Percentiles rank a stretch among this genome's conserved stretches.
Conservation (phyloP, 1,284 basidiomycete species). For the Leccinum griseonigrum region DNA sequence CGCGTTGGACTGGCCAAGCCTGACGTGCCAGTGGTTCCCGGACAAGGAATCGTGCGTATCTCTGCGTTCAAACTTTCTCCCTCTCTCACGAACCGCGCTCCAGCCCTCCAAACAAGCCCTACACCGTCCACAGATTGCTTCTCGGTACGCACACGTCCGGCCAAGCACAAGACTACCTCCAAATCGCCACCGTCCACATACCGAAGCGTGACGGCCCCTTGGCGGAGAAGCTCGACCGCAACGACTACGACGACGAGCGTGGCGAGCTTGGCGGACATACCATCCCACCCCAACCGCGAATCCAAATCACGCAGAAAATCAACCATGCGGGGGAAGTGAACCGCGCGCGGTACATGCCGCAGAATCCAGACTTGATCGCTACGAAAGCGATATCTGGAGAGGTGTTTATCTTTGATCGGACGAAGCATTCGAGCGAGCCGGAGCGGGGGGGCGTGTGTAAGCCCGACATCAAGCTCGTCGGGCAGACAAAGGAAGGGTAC, state of each 20-base stretch:
- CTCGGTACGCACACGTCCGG: conserved; percentile 98
- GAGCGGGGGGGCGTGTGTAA: conserved; percentile 81
- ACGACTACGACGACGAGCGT: conserved; percentile 90
- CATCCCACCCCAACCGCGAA: conserved; percentile 73
- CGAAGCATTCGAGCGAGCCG: conserved; percentile 94
- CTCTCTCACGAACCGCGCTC: conserved; percentile 1
- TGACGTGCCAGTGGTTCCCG: conserved; percentile 99
- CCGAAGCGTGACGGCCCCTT: conserved; percentile 73
- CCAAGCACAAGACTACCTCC: conserved; percentile 92
- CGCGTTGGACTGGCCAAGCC: conserved; percentile 95
- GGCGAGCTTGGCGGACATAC: conserved; percentile 89
- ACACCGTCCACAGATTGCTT: conserved; percentile 90
- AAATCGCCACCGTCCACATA: conserved; percentile 93
- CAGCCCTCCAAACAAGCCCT: conserved; percentile 85
- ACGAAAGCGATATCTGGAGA: conserved; percentile 92
- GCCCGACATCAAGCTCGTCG: conserved; percentile 89
- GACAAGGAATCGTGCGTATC: conserved; percentile 85
- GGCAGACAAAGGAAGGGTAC: conserved; percentile 92
- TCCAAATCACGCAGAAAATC: conserved; percentile 92
- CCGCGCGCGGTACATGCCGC: conserved; percentile 97
- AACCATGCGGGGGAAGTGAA: conserved; percentile 98
- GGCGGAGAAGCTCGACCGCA: conserved; percentile 72
- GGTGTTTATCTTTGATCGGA: conserved; percentile 93
- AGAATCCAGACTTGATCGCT: conserved; percentile 96
- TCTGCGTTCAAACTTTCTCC: background rate